Conservation (phyloP, 371 early-diverging fungal genomes). For the Lichtheimia corymbifera region DNA sequence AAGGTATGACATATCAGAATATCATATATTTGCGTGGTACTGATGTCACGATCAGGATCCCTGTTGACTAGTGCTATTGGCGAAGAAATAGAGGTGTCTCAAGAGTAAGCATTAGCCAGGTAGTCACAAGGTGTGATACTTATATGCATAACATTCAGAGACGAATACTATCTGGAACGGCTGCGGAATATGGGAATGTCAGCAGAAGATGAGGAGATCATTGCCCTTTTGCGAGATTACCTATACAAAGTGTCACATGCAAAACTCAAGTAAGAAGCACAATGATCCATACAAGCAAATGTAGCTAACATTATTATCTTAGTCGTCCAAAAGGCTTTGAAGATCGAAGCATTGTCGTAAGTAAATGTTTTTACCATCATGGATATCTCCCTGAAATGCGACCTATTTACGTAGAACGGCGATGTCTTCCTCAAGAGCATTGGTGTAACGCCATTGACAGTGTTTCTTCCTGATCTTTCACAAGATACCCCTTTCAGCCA, state of each 20-base stretch:
- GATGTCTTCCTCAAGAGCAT: slow-evolving; percentile 59
- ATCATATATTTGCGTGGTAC: no score
- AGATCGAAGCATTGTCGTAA: slow-evolving; percentile 22
- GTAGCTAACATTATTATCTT: background rate
- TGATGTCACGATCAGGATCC: slow-evolving; percentile 13
- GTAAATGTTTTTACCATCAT: background rate
- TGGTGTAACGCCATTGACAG: slow-evolving; percentile 72
- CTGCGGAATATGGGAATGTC: slow-evolving; percentile 77
- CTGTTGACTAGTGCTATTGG: slow-evolving; percentile 20
- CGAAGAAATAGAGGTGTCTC: slow-evolving; percentile 23
- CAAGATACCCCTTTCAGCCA: slow-evolving; percentile 4
- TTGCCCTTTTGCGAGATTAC: slow-evolving; percentile 75
- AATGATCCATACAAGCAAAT: background rate
- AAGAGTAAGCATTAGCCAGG: slow-evolving; percentile 44
- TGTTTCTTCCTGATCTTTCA: slow-evolving; percentile 61
- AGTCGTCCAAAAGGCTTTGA: slow-evolving; percentile 36
- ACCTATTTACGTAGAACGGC: slow-evolving; percentile 33
- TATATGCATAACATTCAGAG: slow-evolving; percentile 28
- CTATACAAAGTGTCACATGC: slow-evolving; percentile 71
- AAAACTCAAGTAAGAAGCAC: slow-evolving; percentile 42
- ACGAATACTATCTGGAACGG: slow-evolving; percentile 56
- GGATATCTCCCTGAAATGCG: background rate
- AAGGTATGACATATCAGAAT: slow-evolving; percentile 5
- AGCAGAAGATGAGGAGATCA: slow-evolving; percentile 74
- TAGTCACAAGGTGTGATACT: background rate